Base-by-base conservation (phyloP, 2,329 filamentous ascomycete genomes). In the Penicillium sp. region DNA sequence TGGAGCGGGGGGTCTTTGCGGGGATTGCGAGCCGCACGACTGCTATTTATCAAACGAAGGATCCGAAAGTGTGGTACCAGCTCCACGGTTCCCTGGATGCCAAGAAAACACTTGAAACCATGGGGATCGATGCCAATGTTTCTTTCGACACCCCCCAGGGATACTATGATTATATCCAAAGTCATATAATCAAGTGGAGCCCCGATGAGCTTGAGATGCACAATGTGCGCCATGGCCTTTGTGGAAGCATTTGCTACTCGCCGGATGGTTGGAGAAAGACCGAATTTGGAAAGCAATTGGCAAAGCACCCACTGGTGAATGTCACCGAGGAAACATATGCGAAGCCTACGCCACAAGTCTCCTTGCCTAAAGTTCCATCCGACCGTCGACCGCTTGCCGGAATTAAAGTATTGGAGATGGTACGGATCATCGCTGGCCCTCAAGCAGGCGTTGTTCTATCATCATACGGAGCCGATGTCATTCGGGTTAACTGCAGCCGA, bases 61-160 rank as follows among this genome's bases (percentile, higher is more conserved):
- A 79, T 33, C 67, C 73, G 0, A 70, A 73, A 0, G 73, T 77
- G 0, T 82, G 78, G 77, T 84, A 81, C 63, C 79, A 79, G 11
- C 70, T 84, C 0, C 80, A 84, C 52, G 81, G 81, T 5, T 82
- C 77, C 0, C 70, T 84, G 45, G 66, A 80, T 35, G 76, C 80
- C 0, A 64, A 67, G 2, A 72, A 75, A 2, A 77, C 78, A 0
- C 72, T 83, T 1, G 63, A 70, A 26, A 75, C 77, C n/a, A 77
- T 83, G 44, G 79, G 78, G 5, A 73, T 84, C 49, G 68, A 80
- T 48, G 65, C 73, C 27, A 53, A 59, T n/a, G 59, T 66, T 53
- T 60, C 48, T 39, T 49, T 57, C 13, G 43, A 52, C 5, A 52
- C 29, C 0, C 24, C 37, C 1, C 13, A 24, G 19, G 54, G 52